Conservation (phyloP, 352 stramenopile genomes). For the Aphanomyces stellatus region DNA sequence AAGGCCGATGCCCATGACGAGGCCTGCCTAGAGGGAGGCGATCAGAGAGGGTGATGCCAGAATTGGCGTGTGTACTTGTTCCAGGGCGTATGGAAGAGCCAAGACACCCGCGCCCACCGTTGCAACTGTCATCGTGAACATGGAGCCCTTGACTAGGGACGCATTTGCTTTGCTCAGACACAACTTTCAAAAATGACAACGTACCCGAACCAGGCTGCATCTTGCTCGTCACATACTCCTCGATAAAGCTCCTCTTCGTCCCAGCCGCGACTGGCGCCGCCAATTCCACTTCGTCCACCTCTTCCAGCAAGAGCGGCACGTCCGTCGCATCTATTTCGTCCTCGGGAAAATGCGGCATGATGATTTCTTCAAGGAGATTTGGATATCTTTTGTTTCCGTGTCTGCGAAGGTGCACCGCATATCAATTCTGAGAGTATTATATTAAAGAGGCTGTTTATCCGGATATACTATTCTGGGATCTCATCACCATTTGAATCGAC, state of each 20-base stretch:
- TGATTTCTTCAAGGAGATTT: background rate
- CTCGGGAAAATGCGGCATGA: background rate
- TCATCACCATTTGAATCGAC: too few species aligned
- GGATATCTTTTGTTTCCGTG: background rate
- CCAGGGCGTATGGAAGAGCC: conserved; percentile 67
- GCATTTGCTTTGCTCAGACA: background rate
- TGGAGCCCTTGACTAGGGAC: conserved; percentile 72
- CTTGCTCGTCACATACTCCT: conserved; percentile 70
- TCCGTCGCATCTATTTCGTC: background rate
- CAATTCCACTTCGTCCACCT: background rate
- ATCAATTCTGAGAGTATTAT: too few species aligned
- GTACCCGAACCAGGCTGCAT: conserved; percentile 78
- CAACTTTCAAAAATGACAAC: too few species aligned
- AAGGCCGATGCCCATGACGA: conserved; percentile 61
- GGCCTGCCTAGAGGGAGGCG: conserved; percentile 26
- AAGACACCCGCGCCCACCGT: conserved; percentile 79
- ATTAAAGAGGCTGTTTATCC: too few species aligned
- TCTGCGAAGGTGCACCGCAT: too few species aligned
- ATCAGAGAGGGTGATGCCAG: too few species aligned
- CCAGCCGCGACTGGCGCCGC: background rate
- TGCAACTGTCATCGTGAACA: conserved; percentile 86
- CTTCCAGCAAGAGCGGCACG: conserved; percentile 10
- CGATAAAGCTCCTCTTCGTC: conserved; percentile 35
- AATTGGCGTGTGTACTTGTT: conserved; percentile 49
- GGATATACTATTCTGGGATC: too few species aligned